Evolutionary conservation across 208 protist species (phyloP), one percentile per base, ranked within the genome.

Genomic region (Crithidia acanthocephali): DNA sequence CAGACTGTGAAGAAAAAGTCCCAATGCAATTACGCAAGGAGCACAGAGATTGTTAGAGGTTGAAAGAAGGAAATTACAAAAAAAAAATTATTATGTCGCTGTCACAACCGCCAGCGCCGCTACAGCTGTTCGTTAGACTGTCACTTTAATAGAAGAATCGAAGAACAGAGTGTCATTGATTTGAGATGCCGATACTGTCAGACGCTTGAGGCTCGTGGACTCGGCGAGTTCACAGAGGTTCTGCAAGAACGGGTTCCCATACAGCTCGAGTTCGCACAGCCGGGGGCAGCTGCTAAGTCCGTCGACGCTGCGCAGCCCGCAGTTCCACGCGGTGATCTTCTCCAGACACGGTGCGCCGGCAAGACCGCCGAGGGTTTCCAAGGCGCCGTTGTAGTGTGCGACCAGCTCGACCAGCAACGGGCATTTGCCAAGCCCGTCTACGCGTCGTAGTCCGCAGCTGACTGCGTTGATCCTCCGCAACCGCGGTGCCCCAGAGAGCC

Each of bases 301-400:
- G 6, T 65, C 59, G 28, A 65, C 28, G 25, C 20, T 40, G 18
- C 59, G 40, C 1, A 65, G 27, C 7, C 28, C 44, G 23, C 59
- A 65, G 28, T 51, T 53, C 40, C 44, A 65, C 15, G 59, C 59
- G 6, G 30, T 40, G 18, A 65, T 7, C 22, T 42, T 51, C 23
- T 65, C 59, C 22, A 65, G 45, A 15, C 27, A 45, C 45, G 59
- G 59, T 18, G 59, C 59, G 4, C 59, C 59, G 6, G 59, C 59
- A 47, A 65, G 23, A 27, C 44, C 59, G 30, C 15, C 2, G 28
- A 65, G 40, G 23, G 3, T 20, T 13, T 27, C 28, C 15, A 65
- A 40, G 2, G 18, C 11, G 28, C 44, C 9, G 28, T 65, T 65
- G 40, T 53, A 35, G 28, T 47, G 58, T 7, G n/a, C 58, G 25